Evolutionary conservation across 805 yeast genomes (phyloP).

Genomic region (Saturnispora diversa): DNA sequence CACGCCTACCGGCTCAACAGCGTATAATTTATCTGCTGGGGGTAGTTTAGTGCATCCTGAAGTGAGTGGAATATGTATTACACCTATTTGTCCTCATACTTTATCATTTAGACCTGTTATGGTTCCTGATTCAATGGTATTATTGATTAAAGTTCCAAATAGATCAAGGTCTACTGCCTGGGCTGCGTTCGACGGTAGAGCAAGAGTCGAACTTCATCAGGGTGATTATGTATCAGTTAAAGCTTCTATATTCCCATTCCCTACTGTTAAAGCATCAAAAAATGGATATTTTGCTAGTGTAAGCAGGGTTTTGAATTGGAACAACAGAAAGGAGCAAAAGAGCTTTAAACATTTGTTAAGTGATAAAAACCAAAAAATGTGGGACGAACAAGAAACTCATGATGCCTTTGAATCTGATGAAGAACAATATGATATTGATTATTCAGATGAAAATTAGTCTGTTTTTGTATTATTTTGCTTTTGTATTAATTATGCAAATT

Average conservation of each 20-base stretch:
- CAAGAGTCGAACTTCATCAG: constrained; percentile 65
- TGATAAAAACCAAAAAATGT: constrained; percentile 40
- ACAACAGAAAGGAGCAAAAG: constrained; percentile 80
- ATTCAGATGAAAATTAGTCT: constrained; percentile 20
- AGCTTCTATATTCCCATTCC: constrained; percentile 89
- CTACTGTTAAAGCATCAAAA: constrained; percentile 71
- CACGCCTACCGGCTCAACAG: constrained; percentile 95
- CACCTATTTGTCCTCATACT: constrained; percentile 96
- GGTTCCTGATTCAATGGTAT: constrained; percentile 85
- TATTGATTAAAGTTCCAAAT: constrained; percentile 72
- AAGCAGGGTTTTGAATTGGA: constrained; percentile 87
- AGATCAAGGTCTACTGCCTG: constrained; percentile 85
- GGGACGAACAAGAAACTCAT: constrained; percentile 12
- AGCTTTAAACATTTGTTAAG: constrained; percentile 60
- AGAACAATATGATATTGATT: constrained; percentile 29
- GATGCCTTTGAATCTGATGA: constrained; percentile 12
- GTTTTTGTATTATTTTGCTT: background rate
- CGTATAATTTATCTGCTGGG: constrained; percentile 91
- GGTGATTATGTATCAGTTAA: constrained; percentile 83
- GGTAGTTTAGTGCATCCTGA: constrained; percentile 93
- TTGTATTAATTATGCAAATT: background rate
- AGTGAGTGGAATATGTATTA: constrained; percentile 83
- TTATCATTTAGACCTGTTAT: constrained; percentile 86
- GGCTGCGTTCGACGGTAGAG: constrained; percentile 94
- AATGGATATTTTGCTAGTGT: constrained; percentile 80